phyloP scores from a whole-genome alignment of 164 flowering plant genomes.

The Nelumbo lutea region DNA sequence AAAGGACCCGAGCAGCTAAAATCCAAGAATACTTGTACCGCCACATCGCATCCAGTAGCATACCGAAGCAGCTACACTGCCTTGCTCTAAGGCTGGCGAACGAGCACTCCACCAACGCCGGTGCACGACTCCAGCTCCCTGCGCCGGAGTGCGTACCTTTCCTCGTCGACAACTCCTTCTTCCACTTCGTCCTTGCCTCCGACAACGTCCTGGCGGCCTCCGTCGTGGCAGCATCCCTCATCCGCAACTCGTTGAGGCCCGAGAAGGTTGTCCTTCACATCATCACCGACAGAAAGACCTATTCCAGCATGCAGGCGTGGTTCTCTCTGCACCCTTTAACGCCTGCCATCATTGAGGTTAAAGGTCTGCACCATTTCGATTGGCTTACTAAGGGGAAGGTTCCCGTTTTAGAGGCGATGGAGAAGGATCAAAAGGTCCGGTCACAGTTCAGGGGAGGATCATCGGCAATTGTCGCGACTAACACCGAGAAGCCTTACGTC shows the following conservation, averaged over 20 bases:
- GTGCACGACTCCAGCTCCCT: conserved; percentile 90
- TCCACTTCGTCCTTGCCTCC: conserved; percentile 87
- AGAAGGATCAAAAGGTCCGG: conserved; percentile 75
- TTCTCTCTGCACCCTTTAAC: conserved; percentile 73
- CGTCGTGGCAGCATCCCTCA: conserved; percentile 83
- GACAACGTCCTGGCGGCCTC: conserved; percentile 90
- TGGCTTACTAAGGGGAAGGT: conserved; percentile 91
- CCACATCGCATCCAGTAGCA: conserved; percentile 97
- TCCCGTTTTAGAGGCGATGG: conserved; percentile 96
- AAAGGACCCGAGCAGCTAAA: conserved; percentile 80
- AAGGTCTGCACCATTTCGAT: conserved; percentile 91
- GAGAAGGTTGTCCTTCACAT: conserved; percentile 72
- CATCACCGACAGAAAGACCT: conserved; percentile 86
- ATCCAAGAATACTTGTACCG: conserved; percentile 88
- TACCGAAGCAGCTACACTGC: conserved; percentile 94
- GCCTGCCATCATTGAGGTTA: conserved; percentile 86
- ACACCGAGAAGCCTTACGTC: conserved; percentile 65
- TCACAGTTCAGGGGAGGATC: conserved; percentile 90
- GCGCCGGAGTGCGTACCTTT: conserved; percentile 68
- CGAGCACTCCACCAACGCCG: conserved; percentile 82
- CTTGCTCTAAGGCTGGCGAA: conserved; percentile 70
- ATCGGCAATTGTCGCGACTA: conserved; percentile 67
- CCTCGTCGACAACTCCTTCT: conserved; percentile 80
- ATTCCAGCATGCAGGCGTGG: conserved; percentile 95
- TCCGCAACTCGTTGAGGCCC: conserved; percentile 56